Evolutionary conservation across 805 yeast species (phyloP).

Genomic region (Nakazawaea anatomiae): DNA sequence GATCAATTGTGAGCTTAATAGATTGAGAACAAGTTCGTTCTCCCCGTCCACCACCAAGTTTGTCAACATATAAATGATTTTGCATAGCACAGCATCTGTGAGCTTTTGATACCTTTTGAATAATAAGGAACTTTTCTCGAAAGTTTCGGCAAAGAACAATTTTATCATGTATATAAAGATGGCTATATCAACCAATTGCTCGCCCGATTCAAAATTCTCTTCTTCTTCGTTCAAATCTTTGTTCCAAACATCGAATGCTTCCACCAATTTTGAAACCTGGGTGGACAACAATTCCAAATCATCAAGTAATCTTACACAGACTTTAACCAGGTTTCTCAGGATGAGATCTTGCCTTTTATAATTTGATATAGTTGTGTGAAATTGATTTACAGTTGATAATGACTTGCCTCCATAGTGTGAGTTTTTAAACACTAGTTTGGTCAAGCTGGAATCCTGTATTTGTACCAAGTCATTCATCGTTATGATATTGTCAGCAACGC

Average conservation of each 20-base stretch:
- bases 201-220: slow-evolving; percentile 10
- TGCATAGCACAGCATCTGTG: slow-evolving; percentile 14
- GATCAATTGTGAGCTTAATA: slow-evolving; percentile 20
- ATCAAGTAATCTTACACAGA: slow-evolving; percentile 21
- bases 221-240: slow-evolving; percentile 19
- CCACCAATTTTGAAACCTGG: not conserved
- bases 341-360: slow-evolving; percentile 11
- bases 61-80: slow-evolving; percentile 16
- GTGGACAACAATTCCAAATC: slow-evolving; percentile 15
- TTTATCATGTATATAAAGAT: slow-evolving; percentile 17
- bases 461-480: slow-evolving; percentile 23
- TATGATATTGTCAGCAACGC: slow-evolving; percentile 31
- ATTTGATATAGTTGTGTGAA: slow-evolving; percentile 10
- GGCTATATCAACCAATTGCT: slow-evolving; percentile 1
- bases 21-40: slow-evolving; percentile 20
- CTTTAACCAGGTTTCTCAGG: slow-evolving; percentile 12
- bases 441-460: slow-evolving; percentile 19
- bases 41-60: slow-evolving; percentile 21
- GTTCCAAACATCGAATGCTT: slow-evolving; percentile 16
- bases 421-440: slow-evolving; percentile 22
- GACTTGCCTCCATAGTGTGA: slow-evolving; percentile 19
- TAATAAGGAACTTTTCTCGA: slow-evolving; percentile 1
- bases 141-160: slow-evolving; percentile 15
- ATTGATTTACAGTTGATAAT: slow-evolving; percentile 15
- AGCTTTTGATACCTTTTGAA: slow-evolving; percentile 15